Conservation (phyloP, 148 eudicot species). For the Spergularia marina region DNA sequence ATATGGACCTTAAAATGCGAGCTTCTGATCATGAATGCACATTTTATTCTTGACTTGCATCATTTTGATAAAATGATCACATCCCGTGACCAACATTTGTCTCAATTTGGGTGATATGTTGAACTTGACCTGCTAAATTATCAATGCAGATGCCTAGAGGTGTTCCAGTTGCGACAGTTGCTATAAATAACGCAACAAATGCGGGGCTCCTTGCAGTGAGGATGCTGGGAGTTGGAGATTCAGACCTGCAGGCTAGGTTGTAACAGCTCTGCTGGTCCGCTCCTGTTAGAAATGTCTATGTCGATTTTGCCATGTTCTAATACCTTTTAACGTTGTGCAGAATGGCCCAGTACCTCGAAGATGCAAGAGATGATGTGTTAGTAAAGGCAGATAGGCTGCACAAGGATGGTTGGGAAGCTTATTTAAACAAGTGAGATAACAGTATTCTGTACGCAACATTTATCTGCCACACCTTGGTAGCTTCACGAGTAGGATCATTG, state of each 20-base stretch:
- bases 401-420: constrained; percentile 69
- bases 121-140: background rate
- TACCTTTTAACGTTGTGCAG: constrained; percentile 29
- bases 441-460: background rate
- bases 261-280: constrained; percentile 11
- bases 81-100: background rate
- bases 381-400: constrained; percentile 64
- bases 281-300: background rate
- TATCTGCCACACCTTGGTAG: background rate
- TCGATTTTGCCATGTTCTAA: background rate
- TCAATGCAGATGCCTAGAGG: constrained; percentile 91
- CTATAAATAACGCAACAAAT: constrained; percentile 93
- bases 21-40: background rate
- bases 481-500: background rate
- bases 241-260: constrained; percentile 64
- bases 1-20: background rate
- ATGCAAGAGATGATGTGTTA: constrained; percentile 55
- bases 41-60: background rate
- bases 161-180: constrained; percentile 93
- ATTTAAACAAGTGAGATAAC: constrained; percentile 39
- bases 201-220: constrained; percentile 87
- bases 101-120: background rate
- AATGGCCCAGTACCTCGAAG: constrained; percentile 75
- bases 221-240: constrained; percentile 63
- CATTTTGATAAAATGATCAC: background rate